These are phyloP conservation scores for Paraurostyla sp. DNA, from an alignment of 73 alveolate genomes.

Conservation along the genomic window DNA sequence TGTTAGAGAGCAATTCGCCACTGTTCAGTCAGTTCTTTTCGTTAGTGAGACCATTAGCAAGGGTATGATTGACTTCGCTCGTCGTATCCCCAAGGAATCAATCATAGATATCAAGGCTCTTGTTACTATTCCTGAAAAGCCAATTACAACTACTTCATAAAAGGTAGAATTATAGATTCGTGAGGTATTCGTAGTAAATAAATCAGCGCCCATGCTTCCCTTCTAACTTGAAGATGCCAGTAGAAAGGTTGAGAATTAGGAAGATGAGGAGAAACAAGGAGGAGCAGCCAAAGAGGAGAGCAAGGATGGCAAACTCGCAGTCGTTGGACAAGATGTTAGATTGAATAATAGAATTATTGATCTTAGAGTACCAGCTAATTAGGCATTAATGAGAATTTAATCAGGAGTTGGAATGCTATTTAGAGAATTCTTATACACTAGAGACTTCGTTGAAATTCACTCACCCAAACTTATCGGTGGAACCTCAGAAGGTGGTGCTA, in stretches of 20 bases:
- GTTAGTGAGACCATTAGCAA: slow-evolving; percentile 84
- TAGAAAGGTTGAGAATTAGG: slow-evolving; percentile 90
- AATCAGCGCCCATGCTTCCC: slow-evolving; percentile 94
- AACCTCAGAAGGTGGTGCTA: slow-evolving; percentile 99
- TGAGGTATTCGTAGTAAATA: slow-evolving; percentile 81
- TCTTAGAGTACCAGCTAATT: slow-evolving; percentile 97
- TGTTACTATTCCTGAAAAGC: slow-evolving; percentile 86
- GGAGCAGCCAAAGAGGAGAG: slow-evolving; percentile 81
- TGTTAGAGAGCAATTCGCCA: slow-evolving; percentile 90
- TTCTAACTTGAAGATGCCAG: slow-evolving; percentile 98
- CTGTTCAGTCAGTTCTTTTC: slow-evolving; percentile 90
- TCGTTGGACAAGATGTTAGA: slow-evolving; percentile 92
- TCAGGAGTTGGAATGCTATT: slow-evolving; percentile 96
- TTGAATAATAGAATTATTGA: slow-evolving; percentile 96
- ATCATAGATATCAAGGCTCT: slow-evolving; percentile 90
- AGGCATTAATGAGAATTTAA: slow-evolving; percentile 94
- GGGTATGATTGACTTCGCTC: slow-evolving; percentile 90
- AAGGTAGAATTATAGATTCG: slow-evolving; percentile 90
- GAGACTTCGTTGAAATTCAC: slow-evolving; percentile 98
- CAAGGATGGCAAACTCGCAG: slow-evolving; percentile 71
- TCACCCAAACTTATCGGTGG: slow-evolving; percentile 99
- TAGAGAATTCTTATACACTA: slow-evolving; percentile 90
- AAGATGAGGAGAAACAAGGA: slow-evolving; percentile 88
- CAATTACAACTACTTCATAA: slow-evolving; percentile 87
- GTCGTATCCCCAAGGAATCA: slow-evolving; percentile 91